Evolutionary conservation across 768 basidiomycete species (phyloP).

Genomic region (Exsudoporus frostii): DNA sequence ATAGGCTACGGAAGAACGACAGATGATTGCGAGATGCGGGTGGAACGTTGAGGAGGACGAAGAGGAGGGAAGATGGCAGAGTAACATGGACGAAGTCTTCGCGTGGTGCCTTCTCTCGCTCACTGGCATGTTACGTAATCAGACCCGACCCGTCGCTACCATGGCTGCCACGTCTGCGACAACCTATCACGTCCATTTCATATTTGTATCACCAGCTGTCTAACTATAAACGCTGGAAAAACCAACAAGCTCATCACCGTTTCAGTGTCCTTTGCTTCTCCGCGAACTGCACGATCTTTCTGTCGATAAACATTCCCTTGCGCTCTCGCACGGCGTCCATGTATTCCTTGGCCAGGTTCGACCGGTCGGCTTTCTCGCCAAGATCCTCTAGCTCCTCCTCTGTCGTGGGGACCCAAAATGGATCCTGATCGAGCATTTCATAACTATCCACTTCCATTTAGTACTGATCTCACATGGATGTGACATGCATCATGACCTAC

Average conservation of each 20-base stretch:
- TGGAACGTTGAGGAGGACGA: slow-evolving; percentile 11
- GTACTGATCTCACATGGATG: background rate
- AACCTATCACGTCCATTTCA: slow-evolving; percentile 9
- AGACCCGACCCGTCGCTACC: slow-evolving; percentile 11
- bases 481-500: slow-evolving; percentile 39
- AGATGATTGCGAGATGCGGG: background rate
- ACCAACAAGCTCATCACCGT: slow-evolving; percentile 34
- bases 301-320: slow-evolving; percentile 94
- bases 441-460: slow-evolving; percentile 51
- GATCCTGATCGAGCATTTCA: slow-evolving; percentile 90
- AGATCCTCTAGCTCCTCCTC: slow-evolving; percentile 96
- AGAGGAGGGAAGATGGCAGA: slow-evolving; percentile 10
- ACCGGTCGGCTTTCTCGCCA: slow-evolving; percentile 91
- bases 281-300: slow-evolving; percentile 91
- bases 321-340: slow-evolving; percentile 88
- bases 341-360: slow-evolving; percentile 90
- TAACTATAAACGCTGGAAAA: background rate
- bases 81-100: slow-evolving; percentile 15
- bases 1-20: background rate
- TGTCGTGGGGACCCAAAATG: slow-evolving; percentile 97
- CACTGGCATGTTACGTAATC: slow-evolving; percentile 27
- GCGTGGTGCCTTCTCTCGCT: slow-evolving; percentile 8
- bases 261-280: slow-evolving; percentile 95
- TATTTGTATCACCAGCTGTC: background rate
- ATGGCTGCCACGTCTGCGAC: slow-evolving; percentile 6